Base-by-base conservation (phyloP, 208 protist species). In the Acanthamoeba royreba region DNA sequence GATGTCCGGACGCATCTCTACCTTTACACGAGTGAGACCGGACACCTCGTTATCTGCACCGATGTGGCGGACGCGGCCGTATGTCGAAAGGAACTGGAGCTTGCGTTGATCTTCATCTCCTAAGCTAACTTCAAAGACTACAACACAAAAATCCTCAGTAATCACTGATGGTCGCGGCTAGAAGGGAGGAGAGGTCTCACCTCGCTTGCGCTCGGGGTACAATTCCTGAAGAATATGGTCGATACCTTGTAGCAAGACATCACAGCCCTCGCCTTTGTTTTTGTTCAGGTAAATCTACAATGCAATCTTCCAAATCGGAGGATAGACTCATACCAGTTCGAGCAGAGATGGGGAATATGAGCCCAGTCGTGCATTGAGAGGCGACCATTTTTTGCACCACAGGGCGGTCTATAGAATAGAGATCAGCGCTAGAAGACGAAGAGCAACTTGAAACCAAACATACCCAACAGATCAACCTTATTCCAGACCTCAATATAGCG, bases 401-500 rank as follows among this genome's bases (percentile, higher is more conserved):
- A 11, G 35, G 4, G 4, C 0, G 0, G 8, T 79, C 66, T 79
- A 11, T 63, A 63, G 55, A 22, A 35, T 66, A 9, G 55, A 63
- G 55, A 28, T 31, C 19, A n/a, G n/a, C n/a, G n/a, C n/a, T n/a
- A n/a, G n/a, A n/a, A n/a, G 55, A 35, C 55, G 55, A 19, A 28
- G 19, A 63, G 55, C 49, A 55, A 55, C 13, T 55, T 58, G 49
- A 22, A 58, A 13, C 5, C 11, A 17, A 40, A 8, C 72, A 43
- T 53, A 90, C 53, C 83, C 83, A 90, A 28, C n/a, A 90, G 53
- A 35, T 90, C 83, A 22, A 90, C 47, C 49, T 90, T 90, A 52
- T 90, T 90, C 83, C 83, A 90, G 0, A 90, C 83, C 35, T 90
- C 83, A 25, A 90, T 11, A 45, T 85, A 45, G 13, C 25, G 42